A percentile compares a stretch with the other conserved stretches of the same genome.
phyloP scores from a whole-genome alignment of 2,329 filamentous ascomycete species.

The Podosphaera fusca region DNA sequence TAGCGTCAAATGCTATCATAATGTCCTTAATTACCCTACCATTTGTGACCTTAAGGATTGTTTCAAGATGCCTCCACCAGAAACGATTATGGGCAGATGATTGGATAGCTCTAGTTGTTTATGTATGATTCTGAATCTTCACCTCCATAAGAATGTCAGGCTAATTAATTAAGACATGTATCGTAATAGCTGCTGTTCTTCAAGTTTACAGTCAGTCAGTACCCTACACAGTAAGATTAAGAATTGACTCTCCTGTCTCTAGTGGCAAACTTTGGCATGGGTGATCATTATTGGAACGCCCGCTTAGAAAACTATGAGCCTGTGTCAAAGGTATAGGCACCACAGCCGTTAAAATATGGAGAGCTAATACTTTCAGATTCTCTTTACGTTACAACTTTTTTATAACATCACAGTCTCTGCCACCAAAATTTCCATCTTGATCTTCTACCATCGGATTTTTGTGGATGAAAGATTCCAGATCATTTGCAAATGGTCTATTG shows the following conservation, averaged over 20 bases:
- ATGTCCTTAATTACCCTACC: conserved; percentile 1
- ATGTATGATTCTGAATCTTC: conserved; percentile 1
- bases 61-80: conserved; percentile 1
- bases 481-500: not conserved
- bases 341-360: not conserved
- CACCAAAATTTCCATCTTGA: conserved; percentile 4
- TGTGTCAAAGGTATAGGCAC: conserved; percentile 3
- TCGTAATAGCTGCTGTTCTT: not conserved
- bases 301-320: not conserved
- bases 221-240: too few relatives aligned
- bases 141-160: not conserved
- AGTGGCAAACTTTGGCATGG: conserved; percentile 4
- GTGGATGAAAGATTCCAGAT: conserved; percentile 1
- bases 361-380: not conserved
- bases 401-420: conserved; percentile 1
- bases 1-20: conserved; percentile 2
- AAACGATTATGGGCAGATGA: conserved; percentile 5
- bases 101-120: conserved; percentile 2
- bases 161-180: not conserved
- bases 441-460: conserved; percentile 6
- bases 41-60: conserved; percentile 2
- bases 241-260: not conserved
- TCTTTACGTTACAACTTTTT: not conserved
- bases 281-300: conserved; percentile 5
- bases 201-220: too few relatives aligned